Percentiles rank a stretch among this genome's conserved stretches.
These are phyloP conservation scores for Leccinellum albellum DNA, from an alignment of 768 basidiomycete genomes.

Conservation along the genomic window DNA sequence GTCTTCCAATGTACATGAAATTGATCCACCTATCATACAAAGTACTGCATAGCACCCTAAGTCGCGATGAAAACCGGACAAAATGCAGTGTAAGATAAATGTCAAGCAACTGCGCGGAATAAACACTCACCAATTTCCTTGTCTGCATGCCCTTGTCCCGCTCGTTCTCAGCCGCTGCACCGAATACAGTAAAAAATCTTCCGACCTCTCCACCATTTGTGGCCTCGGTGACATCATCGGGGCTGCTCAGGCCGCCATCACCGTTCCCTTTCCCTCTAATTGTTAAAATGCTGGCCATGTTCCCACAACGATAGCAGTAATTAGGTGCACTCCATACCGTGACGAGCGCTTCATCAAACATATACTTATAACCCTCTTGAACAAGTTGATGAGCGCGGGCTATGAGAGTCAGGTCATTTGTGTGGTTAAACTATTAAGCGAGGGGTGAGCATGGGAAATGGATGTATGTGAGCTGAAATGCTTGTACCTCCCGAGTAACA, in stretches of 20 bases:
- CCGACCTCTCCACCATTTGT: slow-evolving; percentile 22
- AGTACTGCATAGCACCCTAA: slow-evolving; percentile 38
- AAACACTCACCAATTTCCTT: slow-evolving; percentile 59
- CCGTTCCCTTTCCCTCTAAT: slow-evolving; percentile 58
- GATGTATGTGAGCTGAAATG: not conserved
- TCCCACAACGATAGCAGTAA: slow-evolving; percentile 84
- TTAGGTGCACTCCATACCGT: slow-evolving; percentile 94
- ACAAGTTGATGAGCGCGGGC: slow-evolving; percentile 97
- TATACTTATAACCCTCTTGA: slow-evolving; percentile 93
- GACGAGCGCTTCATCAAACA: slow-evolving; percentile 91
- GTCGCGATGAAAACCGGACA: not conserved
- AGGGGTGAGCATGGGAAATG: not conserved
- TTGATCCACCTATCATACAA: slow-evolving; percentile 30
- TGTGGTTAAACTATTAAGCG: slow-evolving; percentile 78
- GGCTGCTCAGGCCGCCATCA: slow-evolving; percentile 11
- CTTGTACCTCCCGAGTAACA: slow-evolving; percentile 75
- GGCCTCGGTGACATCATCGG: not conserved
- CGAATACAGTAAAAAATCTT: slow-evolving; percentile 76
- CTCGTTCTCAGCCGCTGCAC: slow-evolving; percentile 86
- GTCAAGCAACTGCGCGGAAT: too few relatives aligned
- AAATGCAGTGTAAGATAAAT: not conserved
- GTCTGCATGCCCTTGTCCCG: slow-evolving; percentile 76
- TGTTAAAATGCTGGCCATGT: slow-evolving; percentile 87
- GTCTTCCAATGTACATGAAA: not conserved
- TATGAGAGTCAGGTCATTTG: slow-evolving; percentile 82